Conservation (phyloP, 78 protist genomes). For the Dictyostelium brefeldianum region DNA sequence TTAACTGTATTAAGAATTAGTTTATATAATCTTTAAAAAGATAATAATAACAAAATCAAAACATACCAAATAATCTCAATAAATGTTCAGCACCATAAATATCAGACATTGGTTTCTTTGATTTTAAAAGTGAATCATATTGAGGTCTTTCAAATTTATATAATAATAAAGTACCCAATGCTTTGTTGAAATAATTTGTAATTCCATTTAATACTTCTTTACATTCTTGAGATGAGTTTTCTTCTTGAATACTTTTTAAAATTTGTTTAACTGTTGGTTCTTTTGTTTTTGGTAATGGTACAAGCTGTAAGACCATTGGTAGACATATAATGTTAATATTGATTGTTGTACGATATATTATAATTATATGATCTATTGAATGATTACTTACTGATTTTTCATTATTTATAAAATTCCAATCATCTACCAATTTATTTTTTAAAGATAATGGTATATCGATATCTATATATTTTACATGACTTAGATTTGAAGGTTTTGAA, state of each 20-base stretch:
- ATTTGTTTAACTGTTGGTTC: constrained; percentile 15
- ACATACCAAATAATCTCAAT: constrained; percentile 72
- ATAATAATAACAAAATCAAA: neutral
- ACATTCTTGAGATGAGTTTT: neutral
- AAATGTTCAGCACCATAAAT: constrained; percentile 76
- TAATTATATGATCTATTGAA: neutral
- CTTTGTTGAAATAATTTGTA: constrained; percentile 57
- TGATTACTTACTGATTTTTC: constrained; percentile 40
- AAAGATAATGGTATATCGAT: constrained; percentile 11
- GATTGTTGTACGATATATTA: neutral
- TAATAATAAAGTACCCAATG: constrained; percentile 39
- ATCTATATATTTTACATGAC: neutral
- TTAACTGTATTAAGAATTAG: constrained; percentile 13
- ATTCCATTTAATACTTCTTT: constrained; percentile 35
- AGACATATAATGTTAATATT: neutral
- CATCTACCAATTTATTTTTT: constrained; percentile 33
- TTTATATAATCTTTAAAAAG: neutral
- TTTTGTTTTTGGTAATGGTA: constrained; percentile 40
- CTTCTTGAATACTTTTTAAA: constrained; percentile 5
- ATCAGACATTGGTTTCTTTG: constrained; percentile 41
- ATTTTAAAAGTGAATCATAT: constrained; percentile 25
- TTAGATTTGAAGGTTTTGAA: neutral
- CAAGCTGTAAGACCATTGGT: neutral
- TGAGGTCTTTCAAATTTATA: constrained; percentile 71
- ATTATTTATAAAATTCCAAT: constrained; percentile 37